phyloP scores from a whole-genome alignment of 2,329 filamentous ascomycete species.

The Phialemonium atrogriseum region DNA sequence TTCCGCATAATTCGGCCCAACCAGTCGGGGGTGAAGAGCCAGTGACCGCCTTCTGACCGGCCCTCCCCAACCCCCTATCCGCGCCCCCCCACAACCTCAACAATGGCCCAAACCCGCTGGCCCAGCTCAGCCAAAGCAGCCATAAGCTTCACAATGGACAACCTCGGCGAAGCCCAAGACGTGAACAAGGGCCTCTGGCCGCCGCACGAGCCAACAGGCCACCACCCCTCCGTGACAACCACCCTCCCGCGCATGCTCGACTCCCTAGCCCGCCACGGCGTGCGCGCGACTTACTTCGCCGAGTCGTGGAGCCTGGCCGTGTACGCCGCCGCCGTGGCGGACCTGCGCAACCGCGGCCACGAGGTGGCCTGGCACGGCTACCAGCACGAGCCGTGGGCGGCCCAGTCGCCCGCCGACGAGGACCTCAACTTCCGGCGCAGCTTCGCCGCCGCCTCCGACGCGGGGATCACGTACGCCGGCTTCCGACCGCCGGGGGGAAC shows the following conservation, averaged over 20 bases:
- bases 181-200: conserved; percentile 16
- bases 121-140: conserved; percentile 16
- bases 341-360: conserved; percentile 13
- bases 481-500: conserved; percentile 19
- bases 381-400: conserved; percentile 19
- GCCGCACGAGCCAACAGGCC: conserved; percentile 15
- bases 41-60: too few relatives aligned
- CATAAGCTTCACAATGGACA: conserved; percentile 23
- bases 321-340: conserved; percentile 13
- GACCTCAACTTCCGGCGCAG: conserved; percentile 16
- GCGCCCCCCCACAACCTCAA: too few relatives aligned
- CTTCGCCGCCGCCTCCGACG: conserved; percentile 9
- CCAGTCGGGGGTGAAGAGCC: too few relatives aligned
- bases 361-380: conserved; percentile 23
- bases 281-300: conserved; percentile 20
- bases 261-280: conserved; percentile 10
- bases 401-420: conserved; percentile 11
- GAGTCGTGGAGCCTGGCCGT: conserved; percentile 21
- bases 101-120: too few relatives aligned
- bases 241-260: conserved; percentile 20
- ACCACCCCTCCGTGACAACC: conserved; percentile 15
- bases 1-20: too few relatives aligned
- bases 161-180: conserved; percentile 22
- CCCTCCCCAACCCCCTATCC: too few relatives aligned
- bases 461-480: conserved; percentile 13